phyloP scores from a whole-genome alignment of 768 basidiomycete species.

The Auriscalpium vulgare region DNA sequence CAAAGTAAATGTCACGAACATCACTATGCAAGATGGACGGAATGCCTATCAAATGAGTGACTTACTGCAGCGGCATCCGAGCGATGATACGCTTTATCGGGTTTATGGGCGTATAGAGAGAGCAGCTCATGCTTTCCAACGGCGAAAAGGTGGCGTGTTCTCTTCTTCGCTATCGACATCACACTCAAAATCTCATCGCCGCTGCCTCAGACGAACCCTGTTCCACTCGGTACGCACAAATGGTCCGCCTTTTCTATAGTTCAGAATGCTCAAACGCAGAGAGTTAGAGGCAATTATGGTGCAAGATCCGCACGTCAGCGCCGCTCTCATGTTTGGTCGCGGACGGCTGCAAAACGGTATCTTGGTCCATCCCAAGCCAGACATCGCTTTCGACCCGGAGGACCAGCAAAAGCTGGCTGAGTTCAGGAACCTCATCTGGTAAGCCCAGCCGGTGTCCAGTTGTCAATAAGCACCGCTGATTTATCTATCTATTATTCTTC shows the following conservation, averaged over 20 bases:
- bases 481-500: background rate
- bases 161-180: background rate
- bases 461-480: too few relatives aligned
- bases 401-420: background rate
- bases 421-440: background rate
- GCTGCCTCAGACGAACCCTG: conserved; percentile 1
- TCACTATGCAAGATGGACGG: background rate
- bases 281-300: background rate
- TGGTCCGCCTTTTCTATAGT: background rate
- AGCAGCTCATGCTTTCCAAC: conserved; percentile 36
- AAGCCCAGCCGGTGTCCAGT: background rate
- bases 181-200: too few relatives aligned
- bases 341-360: background rate
- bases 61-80: conserved; percentile 33
- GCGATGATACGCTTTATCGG: conserved; percentile 26
- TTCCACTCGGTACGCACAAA: background rate
- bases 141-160: conserved; percentile 23
- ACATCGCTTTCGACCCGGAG: background rate
- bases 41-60: conserved; percentile 19
- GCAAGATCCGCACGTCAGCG: background rate
- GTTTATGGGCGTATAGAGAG: conserved; percentile 36
- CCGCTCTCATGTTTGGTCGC: background rate
- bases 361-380: background rate
- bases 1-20: background rate
- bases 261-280: background rate